These are phyloP conservation scores for Orychophragmus violaceus DNA, from an alignment of 345 rosid species.

Conservation along the genomic window DNA sequence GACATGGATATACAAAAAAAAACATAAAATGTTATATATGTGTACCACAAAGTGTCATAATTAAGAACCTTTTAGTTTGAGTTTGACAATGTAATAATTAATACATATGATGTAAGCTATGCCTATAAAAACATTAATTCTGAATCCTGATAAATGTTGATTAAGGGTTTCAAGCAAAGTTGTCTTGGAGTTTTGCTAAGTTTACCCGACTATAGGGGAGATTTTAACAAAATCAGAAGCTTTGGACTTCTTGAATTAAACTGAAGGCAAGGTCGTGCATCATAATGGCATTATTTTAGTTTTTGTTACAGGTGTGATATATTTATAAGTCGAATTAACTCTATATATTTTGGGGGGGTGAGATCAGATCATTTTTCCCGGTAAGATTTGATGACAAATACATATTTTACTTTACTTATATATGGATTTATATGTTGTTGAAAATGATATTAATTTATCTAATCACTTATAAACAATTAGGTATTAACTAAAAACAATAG, in stretches of 20 bases:
- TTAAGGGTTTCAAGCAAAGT: background rate
- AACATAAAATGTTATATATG: background rate
- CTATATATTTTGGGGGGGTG: background rate
- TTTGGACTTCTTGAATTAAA: background rate
- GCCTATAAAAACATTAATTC: background rate
- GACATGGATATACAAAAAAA: background rate
- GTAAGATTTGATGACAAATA: conserved; percentile 16
- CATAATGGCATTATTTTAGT: background rate
- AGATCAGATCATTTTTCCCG: background rate
- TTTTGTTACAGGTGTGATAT: background rate
- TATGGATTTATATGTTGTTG: too few species aligned
- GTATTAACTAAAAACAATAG: too few species aligned
- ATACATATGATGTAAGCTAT: background rate
- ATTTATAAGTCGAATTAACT: conserved; percentile 14
- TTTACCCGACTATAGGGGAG: background rate
- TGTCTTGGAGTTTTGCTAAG: background rate
- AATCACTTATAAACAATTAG: too few species aligned
- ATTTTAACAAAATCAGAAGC: background rate
- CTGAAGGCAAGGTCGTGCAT: background rate
- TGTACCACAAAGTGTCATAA: background rate
- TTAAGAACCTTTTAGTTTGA: background rate
- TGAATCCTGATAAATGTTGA: background rate
- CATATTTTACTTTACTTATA: too few species aligned
- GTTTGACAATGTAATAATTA: background rate
- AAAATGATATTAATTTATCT: too few species aligned